Evolutionary conservation across 2,329 filamentous ascomycete genomes (phyloP).

Genomic region (Cadophora sp.): DNA sequence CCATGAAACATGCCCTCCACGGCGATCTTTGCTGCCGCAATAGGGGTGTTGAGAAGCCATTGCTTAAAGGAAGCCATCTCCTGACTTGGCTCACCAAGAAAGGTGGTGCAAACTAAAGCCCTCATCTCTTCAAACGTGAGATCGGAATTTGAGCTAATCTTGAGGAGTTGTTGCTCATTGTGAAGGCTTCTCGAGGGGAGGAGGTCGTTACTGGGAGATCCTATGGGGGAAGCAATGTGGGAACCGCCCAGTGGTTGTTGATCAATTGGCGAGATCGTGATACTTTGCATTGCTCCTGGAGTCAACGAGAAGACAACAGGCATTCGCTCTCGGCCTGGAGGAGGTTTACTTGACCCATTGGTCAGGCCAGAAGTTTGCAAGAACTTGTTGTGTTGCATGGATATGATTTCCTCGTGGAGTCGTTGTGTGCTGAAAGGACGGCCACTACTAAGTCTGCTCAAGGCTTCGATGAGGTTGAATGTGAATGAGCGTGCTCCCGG

Average conservation of each 20-base stretch:
- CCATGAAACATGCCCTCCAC: slow-evolving; percentile 74
- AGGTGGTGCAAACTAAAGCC: slow-evolving; percentile 71
- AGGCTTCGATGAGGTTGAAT: slow-evolving; percentile 60
- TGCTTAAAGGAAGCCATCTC: slow-evolving; percentile 72
- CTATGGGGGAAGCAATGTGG: slow-evolving; percentile 40
- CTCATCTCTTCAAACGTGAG: slow-evolving; percentile 67
- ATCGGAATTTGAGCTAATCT: slow-evolving; percentile 49
- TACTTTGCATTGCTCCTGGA: slow-evolving; percentile 57
- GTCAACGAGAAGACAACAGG: slow-evolving; percentile 64
- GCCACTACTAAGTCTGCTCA: slow-evolving; percentile 59
- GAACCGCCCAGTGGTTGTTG: slow-evolving; percentile 44
- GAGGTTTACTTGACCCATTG: slow-evolving; percentile 53
- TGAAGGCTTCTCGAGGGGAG: slow-evolving; percentile 33
- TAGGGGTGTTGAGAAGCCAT: slow-evolving; percentile 67
- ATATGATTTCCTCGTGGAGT: slow-evolving; percentile 61
- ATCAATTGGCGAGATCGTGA: slow-evolving; percentile 55
- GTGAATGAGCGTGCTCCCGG: slow-evolving; percentile 63
- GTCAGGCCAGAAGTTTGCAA: slow-evolving; percentile 52
- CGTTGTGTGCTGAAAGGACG: slow-evolving; percentile 63
- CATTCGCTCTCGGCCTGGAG: slow-evolving; percentile 44
- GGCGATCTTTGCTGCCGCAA: slow-evolving; percentile 62
- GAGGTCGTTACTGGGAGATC: slow-evolving; percentile 39
- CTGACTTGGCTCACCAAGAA: slow-evolving; percentile 68
- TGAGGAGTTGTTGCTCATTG: slow-evolving; percentile 37
- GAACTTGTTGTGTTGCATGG: slow-evolving; percentile 48